Evolutionary conservation across 139 green algal species (phyloP).

Genomic region (Chlamydomonas asymmetrica): DNA sequence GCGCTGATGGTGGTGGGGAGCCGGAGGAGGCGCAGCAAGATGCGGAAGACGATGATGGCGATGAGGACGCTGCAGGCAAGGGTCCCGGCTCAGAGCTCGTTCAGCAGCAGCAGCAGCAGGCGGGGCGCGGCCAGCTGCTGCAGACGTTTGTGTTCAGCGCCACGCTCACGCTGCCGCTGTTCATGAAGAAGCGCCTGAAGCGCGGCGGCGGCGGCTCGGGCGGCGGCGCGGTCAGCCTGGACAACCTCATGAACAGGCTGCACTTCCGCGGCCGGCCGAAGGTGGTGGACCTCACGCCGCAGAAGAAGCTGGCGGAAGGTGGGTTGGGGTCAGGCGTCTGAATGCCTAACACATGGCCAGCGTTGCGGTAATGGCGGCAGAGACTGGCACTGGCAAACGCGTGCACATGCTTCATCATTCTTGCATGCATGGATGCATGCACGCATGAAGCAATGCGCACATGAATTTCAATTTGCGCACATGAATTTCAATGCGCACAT

Average conservation of each 20-base stretch:
- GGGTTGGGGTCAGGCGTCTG: no score
- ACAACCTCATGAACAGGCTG: conserved; percentile 81
- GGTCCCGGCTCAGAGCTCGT: no score
- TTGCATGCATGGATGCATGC: no score
- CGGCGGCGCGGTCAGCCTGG: conserved; percentile 62
- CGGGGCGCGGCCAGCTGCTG: conserved; percentile 31
- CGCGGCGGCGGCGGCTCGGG: conserved; percentile 67
- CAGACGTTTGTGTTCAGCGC: conserved; percentile 97
- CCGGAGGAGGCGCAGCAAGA: background rate
- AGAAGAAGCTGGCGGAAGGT: background rate
- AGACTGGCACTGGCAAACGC: no score
- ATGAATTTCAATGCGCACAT: no score
- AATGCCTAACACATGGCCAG: no score
- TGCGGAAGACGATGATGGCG: background rate
- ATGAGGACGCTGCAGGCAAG: background rate
- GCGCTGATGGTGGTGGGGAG: background rate
- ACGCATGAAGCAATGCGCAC: no score
- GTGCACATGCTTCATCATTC: no score
- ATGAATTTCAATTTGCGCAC: no score
- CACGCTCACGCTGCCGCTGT: conserved; percentile 89
- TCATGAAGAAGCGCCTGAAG: conserved; percentile 67
- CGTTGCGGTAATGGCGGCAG: no score
- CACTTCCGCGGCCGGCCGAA: conserved; percentile 58
- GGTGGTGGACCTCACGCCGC: conserved; percentile 59
- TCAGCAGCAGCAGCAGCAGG: background rate